Evolutionary conservation across 371 early-diverging fungal genomes (phyloP).

Genomic region (Syncephalis plumigaleata): DNA sequence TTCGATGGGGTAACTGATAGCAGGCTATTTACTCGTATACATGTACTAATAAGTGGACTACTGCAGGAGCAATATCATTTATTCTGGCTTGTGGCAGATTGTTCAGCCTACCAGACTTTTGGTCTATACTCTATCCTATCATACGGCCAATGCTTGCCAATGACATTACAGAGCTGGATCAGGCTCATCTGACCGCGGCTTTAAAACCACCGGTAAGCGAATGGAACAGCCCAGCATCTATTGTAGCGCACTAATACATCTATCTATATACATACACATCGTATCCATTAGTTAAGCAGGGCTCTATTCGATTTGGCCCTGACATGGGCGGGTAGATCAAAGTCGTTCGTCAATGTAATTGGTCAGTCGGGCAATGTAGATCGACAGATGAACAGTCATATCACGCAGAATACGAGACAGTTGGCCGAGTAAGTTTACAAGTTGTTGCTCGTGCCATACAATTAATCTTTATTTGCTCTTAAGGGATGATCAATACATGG

Average conservation of each 20-base stretch:
- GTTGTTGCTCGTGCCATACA: constrained; percentile 10
- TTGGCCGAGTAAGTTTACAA: constrained; percentile 9
- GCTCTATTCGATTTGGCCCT: constrained; percentile 39
- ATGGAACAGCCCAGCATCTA: not conserved
- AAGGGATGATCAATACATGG: not conserved
- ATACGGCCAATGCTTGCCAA: constrained; percentile 47
- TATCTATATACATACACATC: not conserved
- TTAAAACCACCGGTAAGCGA: constrained; percentile 44
- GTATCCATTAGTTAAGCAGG: constrained; percentile 8
- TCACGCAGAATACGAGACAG: too few species aligned
- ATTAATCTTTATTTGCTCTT: constrained; percentile 4
- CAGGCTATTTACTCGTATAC: too few species aligned
- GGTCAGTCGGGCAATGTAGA: too few species aligned
- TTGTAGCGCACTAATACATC: too few species aligned
- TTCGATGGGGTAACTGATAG: constrained; percentile 52
- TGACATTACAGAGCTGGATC: constrained; percentile 47
- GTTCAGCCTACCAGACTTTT: constrained; percentile 51
- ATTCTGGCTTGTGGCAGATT: constrained; percentile 42
- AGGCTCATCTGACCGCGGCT: constrained; percentile 32
- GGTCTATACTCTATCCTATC: constrained; percentile 62
- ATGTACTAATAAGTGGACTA: too few species aligned
- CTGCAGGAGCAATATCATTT: constrained; percentile 54
- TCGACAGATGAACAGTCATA: too few species aligned
- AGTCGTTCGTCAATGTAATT: constrained; percentile 35
- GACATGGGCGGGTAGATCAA: constrained; percentile 35